Evolutionary conservation across 2,329 filamentous ascomycete species (phyloP).

Genomic region (Penicillium thymicola): DNA sequence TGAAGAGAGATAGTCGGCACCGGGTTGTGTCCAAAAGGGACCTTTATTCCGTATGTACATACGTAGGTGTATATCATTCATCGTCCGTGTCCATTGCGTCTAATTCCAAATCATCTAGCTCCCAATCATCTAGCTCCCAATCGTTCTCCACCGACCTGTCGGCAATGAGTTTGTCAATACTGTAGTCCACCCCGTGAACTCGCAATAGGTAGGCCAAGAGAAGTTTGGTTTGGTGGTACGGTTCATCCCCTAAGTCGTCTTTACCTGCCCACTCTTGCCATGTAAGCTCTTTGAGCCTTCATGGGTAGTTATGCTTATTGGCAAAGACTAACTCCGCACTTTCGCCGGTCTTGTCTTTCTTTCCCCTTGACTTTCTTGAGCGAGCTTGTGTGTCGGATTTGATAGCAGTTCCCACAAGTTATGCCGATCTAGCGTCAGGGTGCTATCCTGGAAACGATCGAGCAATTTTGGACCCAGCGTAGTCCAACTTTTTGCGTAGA

Average conservation of each 20-base stretch:
- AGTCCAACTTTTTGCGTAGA: not conserved
- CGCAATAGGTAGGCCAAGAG: not conserved
- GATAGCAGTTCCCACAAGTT: not conserved
- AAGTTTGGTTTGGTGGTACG: not conserved
- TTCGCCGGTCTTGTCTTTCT: no score
- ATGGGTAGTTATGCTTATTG: not conserved
- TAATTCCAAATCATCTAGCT: no score
- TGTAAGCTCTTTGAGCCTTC: not conserved
- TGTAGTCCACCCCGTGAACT: not conserved
- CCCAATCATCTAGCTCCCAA: no score
- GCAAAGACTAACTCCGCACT: not conserved
- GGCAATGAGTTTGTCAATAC: no score
- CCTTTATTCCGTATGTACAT: no score
- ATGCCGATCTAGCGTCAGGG: not conserved
- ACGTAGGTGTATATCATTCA: no score
- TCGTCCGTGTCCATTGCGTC: no score
- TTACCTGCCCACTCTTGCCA: not conserved
- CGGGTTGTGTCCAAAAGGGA: no score
- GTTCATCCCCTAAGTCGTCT: not conserved
- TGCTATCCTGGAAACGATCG: not conserved
- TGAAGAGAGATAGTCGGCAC: no score
- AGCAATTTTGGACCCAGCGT: not conserved
- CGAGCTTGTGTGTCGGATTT: accelerated
- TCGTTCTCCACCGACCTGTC: no score
- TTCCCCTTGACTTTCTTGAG: no score